phyloP scores from a whole-genome alignment of 2,329 filamentous ascomycete genomes.

The Tolypocladium nubicola region DNA sequence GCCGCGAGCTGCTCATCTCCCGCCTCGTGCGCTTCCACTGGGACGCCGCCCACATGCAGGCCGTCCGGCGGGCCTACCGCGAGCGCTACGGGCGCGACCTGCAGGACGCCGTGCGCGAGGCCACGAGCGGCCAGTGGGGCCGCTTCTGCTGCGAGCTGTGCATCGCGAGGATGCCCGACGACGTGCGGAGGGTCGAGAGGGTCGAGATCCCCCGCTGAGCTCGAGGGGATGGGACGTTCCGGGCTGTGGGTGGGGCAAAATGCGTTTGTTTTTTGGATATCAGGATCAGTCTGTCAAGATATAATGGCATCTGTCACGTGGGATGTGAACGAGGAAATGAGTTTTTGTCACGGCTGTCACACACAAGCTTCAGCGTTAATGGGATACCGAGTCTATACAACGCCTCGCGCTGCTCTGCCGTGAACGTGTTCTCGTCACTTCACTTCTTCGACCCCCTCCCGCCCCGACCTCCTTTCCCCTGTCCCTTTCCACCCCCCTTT shows the following conservation, averaged over 20 bases:
- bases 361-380: neutral
- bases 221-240: neutral
- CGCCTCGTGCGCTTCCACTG: conserved; percentile 85
- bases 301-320: neutral
- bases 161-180: conserved; percentile 48
- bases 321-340: neutral
- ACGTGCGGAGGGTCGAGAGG: conserved; percentile 39
- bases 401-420: neutral
- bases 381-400: neutral
- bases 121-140: conserved; percentile 67
- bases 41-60: conserved; percentile 73
- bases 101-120: conserved; percentile 67
- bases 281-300: no score
- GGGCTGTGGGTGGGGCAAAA: neutral
- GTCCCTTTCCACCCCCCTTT: conserved; percentile 21
- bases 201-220: conserved; percentile 4
- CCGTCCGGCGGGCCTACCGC: conserved; percentile 69
- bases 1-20: conserved; percentile 79
- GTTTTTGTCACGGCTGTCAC: neutral
- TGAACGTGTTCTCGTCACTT: neutral
- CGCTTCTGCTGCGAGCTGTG: conserved; percentile 64
- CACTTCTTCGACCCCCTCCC: conserved; percentile 34
- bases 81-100: conserved; percentile 66
- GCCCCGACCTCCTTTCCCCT: conserved; percentile 23
- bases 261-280: neutral